Conservation (phyloP, 163 green algal genomes). For the Volvox carteri region DNA sequence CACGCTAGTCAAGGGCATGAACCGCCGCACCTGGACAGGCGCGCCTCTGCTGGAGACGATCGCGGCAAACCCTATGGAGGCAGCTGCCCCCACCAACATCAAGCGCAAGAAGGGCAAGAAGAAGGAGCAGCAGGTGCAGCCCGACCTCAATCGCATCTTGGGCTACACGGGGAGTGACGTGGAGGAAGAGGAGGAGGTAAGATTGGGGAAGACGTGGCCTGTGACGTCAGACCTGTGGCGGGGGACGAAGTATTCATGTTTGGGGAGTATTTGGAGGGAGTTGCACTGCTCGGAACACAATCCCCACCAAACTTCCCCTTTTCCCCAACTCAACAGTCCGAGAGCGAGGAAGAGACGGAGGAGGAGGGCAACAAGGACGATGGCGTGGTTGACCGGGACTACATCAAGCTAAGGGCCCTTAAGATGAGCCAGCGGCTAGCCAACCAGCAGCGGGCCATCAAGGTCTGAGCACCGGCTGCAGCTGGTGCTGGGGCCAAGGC, state of each 20-base stretch:
- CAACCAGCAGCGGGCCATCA: slow-evolving; percentile 57
- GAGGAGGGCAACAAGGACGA: slow-evolving; percentile 71
- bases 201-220: no score
- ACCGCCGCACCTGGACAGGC: slow-evolving; percentile 75
- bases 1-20: slow-evolving; percentile 75
- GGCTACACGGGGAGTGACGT: slow-evolving; percentile 77
- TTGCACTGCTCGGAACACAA: no score
- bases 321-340: no score
- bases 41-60: slow-evolving; percentile 77
- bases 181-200: slow-evolving; percentile 63
- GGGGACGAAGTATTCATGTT: no score
- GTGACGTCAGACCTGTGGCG: no score
- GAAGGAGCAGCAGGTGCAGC: slow-evolving; percentile 65
- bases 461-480: slow-evolving; percentile 6
- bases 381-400: slow-evolving; percentile 77
- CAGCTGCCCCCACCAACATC: slow-evolving; percentile 60
- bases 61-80: slow-evolving; percentile 46
- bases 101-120: slow-evolving; percentile 82
- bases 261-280: no score
- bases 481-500: background rate
- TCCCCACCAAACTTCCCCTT: no score
- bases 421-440: slow-evolving; percentile 73
- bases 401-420: slow-evolving; percentile 82
- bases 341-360: slow-evolving; percentile 63
- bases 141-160: slow-evolving; percentile 78